phyloP scores from a whole-genome alignment of 2,329 filamentous ascomycete genomes.

The Emergomyces pasteurianus region DNA sequence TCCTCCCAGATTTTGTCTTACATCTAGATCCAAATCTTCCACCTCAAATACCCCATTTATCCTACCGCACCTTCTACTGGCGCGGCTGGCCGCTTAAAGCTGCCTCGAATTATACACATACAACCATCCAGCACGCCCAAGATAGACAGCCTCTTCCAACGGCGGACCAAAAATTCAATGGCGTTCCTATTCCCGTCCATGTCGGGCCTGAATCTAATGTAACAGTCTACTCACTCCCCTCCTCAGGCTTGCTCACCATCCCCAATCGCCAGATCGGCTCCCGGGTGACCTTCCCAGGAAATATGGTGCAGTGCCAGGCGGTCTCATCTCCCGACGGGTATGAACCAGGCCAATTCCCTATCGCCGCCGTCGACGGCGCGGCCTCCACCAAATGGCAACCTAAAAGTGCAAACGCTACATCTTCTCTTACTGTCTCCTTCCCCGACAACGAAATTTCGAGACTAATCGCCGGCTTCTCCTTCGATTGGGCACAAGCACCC shows the following conservation, averaged over 20 bases:
- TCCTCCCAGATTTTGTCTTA: slow-evolving; percentile 46
- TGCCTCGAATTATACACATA: slow-evolving; percentile 52
- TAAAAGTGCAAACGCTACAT: slow-evolving; percentile 34
- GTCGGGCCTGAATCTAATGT: slow-evolving; percentile 37
- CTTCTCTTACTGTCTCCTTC: slow-evolving; percentile 47
- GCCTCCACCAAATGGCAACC: slow-evolving; percentile 58
- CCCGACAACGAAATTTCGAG: slow-evolving; percentile 24
- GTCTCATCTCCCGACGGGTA: slow-evolving; percentile 38
- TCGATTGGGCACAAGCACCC: slow-evolving; percentile 49
- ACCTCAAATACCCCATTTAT: slow-evolving; percentile 49
- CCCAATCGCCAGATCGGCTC: slow-evolving; percentile 47
- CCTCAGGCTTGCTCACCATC: slow-evolving; percentile 42
- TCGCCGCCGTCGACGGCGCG: slow-evolving; percentile 55
- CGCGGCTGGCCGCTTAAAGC: slow-evolving; percentile 53
- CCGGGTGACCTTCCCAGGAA: slow-evolving; percentile 43
- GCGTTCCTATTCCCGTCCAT: slow-evolving; percentile 46
- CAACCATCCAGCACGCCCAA: slow-evolving; percentile 44
- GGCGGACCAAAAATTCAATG: slow-evolving; percentile 44
- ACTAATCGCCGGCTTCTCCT: slow-evolving; percentile 36
- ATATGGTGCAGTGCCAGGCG: slow-evolving; percentile 53
- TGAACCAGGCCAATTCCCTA: slow-evolving; percentile 56
- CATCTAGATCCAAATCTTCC: slow-evolving; percentile 54
- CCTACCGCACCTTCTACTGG: slow-evolving; percentile 54
- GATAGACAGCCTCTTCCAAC: slow-evolving; percentile 34
- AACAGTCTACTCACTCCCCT: slow-evolving; percentile 34